phyloP scores from a whole-genome alignment of 768 basidiomycete species.

The Lentinula detonsa region DNA sequence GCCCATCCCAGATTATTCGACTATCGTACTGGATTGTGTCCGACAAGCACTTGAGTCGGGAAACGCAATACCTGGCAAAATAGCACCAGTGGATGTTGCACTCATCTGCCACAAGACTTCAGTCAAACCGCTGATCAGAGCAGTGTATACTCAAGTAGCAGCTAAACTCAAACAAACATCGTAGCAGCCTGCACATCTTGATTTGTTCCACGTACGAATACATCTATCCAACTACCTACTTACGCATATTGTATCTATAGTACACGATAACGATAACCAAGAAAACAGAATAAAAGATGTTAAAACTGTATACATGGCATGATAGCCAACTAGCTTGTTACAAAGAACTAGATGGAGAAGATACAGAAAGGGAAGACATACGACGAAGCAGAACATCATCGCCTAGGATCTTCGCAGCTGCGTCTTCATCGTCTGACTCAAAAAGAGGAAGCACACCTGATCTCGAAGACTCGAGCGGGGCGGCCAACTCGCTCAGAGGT shows the following conservation, averaged over 20 bases:
- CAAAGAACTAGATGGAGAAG: constrained; percentile 7
- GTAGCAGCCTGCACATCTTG: not conserved
- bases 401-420: not conserved
- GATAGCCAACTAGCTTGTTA: not conserved
- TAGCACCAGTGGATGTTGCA: constrained; percentile 57
- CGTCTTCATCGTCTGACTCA: not conserved
- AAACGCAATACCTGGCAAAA: constrained; percentile 26
- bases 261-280: not conserved
- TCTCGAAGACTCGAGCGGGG: not conserved
- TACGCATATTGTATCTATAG: not conserved
- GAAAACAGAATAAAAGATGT: constrained; percentile 6
- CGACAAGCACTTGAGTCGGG: constrained; percentile 28
- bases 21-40: constrained; percentile 46
- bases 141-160: constrained; percentile 44
- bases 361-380: constrained; percentile 13
- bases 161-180: constrained; percentile 12
- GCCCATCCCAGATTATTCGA: constrained; percentile 54
- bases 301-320: not conserved
- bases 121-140: constrained; percentile 40
- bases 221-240: not conserved
- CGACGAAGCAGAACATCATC: constrained; percentile 3
- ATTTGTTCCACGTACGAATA: not conserved
- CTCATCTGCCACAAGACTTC: constrained; percentile 49
- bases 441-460: not conserved
- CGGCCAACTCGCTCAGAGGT: not conserved